Evolutionary conservation across 495 filamentous ascomycete species (phyloP), one percentile per base, ranked within the genome.

Genomic region (Achaetomiella virescens): DNA sequence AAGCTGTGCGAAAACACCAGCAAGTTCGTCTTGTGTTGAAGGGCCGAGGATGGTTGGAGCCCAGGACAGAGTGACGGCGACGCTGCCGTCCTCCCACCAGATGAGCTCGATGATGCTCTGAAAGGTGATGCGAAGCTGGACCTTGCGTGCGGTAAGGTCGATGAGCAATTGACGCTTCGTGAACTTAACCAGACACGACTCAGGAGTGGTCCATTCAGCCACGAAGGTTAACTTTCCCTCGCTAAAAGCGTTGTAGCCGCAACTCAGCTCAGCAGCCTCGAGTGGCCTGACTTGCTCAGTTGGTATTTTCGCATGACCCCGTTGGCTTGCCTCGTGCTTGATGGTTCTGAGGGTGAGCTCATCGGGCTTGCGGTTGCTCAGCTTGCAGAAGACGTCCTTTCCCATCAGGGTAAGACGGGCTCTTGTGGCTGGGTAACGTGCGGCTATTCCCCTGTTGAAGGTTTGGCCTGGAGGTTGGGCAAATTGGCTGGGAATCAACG

Each of bases 181-280:
- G 60, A 85, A 84, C 43, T 70, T 73, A 11, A 74, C 70, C 0
- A 46, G 53, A 7, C 75, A 76, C 8, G 11, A n/a, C 0, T 42
- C 54, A 0, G 1, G 20, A 59, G 72, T 72, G 25, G 63, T 52
- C 25, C 78, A 73, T 48, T 84, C 74, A 2, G 72, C 55, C 0
- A 71, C 60, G 52, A 82, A 84, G 12, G 66, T 61, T 15, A 83
- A 63, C 2, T 62, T 58, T 0, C 61, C 60, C 1, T 66, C 51
- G 2, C 56, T 27, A 46, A 80, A 83, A 29, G 62, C 61, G 63
- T 77, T 78, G 49, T 77, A 67, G 3, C 83, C 83, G 60, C 80
- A 84, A 11, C 67, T 72, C 7, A 79, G 29, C 17, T 48, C 43
- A 5, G 37, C 18, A 29, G 72, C 50, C 0, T 65, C 42, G 31